Conservation (phyloP, 495 filamentous ascomycete genomes). For the Haplographium delicatum region DNA sequence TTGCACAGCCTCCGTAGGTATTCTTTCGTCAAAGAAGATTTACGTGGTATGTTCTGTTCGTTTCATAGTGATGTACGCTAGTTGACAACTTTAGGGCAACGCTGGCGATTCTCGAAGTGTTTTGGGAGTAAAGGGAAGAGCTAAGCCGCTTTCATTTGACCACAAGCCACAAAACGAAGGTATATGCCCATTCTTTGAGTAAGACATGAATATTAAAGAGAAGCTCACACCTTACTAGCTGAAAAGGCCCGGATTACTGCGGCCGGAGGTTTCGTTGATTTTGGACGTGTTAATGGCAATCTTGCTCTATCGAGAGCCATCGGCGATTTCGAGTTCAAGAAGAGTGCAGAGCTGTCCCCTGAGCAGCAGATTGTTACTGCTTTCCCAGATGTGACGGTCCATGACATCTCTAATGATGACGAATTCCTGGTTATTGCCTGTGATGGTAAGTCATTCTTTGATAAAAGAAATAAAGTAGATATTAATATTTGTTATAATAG, state of each 20-base stretch:
- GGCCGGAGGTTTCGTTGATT: constrained; percentile 96
- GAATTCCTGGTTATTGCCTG: constrained; percentile 97
- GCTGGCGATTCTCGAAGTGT: constrained; percentile 94
- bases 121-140: constrained; percentile 89
- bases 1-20: constrained; percentile 86
- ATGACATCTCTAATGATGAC: constrained; percentile 87
- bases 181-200: constrained; percentile 33
- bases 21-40: constrained; percentile 87
- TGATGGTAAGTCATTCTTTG: constrained; percentile 83
- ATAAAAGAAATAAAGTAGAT: not conserved
- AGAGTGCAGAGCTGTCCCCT: constrained; percentile 90
- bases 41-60: constrained; percentile 69
- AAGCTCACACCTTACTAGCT: constrained; percentile 44
- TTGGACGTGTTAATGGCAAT: constrained; percentile 96
- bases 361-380: constrained; percentile 98
- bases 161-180: constrained; percentile 99
- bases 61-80: constrained; percentile 16
- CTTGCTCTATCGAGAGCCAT: constrained; percentile 96
- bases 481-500: constrained; percentile 37
- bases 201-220: not conserved
- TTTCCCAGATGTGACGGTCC: constrained; percentile 85
- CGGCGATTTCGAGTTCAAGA: constrained; percentile 99
- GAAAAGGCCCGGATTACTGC: constrained; percentile 95
- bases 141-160: constrained; percentile 94
- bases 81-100: constrained; percentile 62